These are phyloP conservation scores for Olyra latifolia DNA, from an alignment of 176 grass and related monocot genomes.

Conservation along the genomic window DNA sequence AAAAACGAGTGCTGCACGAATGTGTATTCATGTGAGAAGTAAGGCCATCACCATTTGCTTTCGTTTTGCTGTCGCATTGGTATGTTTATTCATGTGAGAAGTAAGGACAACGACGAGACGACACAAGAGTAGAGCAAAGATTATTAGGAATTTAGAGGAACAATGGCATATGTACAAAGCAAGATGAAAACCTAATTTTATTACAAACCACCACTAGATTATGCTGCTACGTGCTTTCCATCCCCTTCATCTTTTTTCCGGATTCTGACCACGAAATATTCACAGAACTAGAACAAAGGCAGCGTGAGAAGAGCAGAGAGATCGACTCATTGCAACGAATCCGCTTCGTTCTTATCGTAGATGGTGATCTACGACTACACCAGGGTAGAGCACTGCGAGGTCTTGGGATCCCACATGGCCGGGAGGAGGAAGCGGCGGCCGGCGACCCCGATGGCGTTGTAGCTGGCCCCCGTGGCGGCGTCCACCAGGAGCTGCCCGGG, in stretches of 20 bases:
- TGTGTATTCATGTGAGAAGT: no score
- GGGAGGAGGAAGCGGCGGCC: conserved; percentile 56
- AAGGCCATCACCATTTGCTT: no score
- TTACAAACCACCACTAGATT: not conserved
- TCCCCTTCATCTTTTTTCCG: not conserved
- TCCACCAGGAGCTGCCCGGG: conserved; percentile 57
- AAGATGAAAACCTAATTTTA: not conserved
- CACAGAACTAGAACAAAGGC: conserved; percentile 7
- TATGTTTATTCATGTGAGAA: no score
- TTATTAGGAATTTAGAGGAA: not conserved
- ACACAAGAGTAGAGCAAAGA: not conserved
- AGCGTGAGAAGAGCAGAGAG: not conserved
- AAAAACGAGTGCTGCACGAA: no score
- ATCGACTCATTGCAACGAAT: conserved; percentile 32
- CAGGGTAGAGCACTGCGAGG: conserved; percentile 57
- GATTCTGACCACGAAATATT: conserved; percentile 3
- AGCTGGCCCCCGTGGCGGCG: conserved; percentile 52
- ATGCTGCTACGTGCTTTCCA: not conserved
- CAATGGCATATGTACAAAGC: conserved; percentile 7
- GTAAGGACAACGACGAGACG: no score
- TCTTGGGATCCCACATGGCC: conserved; percentile 81
- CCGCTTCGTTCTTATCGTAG: no score
- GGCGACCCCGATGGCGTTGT: conserved; percentile 49
- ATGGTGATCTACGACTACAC: conserved; percentile 29
- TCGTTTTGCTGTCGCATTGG: no score